phyloP scores from a whole-genome alignment of 371 early-diverging fungal genomes.

The Nematocida sp. region DNA sequence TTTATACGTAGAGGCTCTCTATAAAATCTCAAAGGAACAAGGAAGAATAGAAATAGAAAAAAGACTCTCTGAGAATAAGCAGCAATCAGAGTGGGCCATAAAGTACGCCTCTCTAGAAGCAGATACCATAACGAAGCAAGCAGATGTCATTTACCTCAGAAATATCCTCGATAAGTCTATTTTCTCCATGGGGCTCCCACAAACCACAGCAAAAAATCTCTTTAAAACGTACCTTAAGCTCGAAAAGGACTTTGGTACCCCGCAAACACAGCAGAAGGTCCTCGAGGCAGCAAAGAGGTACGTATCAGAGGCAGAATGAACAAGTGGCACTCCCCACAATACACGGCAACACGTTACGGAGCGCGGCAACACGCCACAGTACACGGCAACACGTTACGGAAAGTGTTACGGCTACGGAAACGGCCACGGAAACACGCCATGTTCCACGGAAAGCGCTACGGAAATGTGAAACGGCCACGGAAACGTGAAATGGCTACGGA shows the following conservation, averaged over 20 bases:
- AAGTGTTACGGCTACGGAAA: too few relatives aligned
- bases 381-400: too few relatives aligned
- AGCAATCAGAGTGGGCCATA: constrained; percentile 24
- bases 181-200: neutral
- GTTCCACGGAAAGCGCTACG: too few relatives aligned
- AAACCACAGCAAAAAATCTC: constrained; percentile 1
- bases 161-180: constrained; percentile 18
- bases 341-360: too few relatives aligned
- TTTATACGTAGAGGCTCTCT: constrained; percentile 13
- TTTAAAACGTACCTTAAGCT: constrained; percentile 45
- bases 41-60: constrained; percentile 22
- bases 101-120: constrained; percentile 31
- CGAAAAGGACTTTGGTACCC: constrained; percentile 50
- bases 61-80: constrained; percentile 11
- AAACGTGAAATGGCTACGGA: too few relatives aligned
- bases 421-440: too few relatives aligned
- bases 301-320: constrained; percentile 17
- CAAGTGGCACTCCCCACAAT: neutral
- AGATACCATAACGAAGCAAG: neutral
- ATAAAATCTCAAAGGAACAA: constrained; percentile 22
- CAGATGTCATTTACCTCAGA: constrained; percentile 33
- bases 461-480: too few relatives aligned
- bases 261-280: constrained; percentile 15
- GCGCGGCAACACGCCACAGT: too few relatives aligned
- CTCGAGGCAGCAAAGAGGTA: constrained; percentile 40